These are phyloP conservation scores for Trichoderma semiorbis DNA, from an alignment of 2,329 filamentous ascomycete genomes.

Conservation along the genomic window DNA sequence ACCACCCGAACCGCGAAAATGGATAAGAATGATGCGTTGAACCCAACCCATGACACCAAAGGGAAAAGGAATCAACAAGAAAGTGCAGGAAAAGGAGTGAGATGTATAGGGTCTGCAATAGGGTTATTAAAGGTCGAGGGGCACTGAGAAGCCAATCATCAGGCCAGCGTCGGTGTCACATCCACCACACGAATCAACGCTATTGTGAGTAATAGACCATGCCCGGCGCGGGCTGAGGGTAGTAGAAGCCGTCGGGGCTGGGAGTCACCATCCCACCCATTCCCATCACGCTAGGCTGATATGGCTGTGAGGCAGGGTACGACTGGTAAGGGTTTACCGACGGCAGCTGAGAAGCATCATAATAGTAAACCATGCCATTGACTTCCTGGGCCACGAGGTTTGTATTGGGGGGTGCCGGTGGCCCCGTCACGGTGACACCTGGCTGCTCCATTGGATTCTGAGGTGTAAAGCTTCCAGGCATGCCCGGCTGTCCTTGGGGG, in stretches of 20 bases:
- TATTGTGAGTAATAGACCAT: conserved; percentile 63
- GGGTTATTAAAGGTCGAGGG: conserved; percentile 33
- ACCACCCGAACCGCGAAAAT: conserved; percentile 1
- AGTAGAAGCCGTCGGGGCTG: conserved; percentile 68
- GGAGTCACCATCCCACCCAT: conserved; percentile 80
- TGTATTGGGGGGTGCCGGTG: conserved; percentile 29
- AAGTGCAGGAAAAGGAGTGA: conserved; percentile 9
- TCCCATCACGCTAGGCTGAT: conserved; percentile 56
- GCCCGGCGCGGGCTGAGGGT: conserved; percentile 52
- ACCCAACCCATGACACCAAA: conserved; percentile 14
- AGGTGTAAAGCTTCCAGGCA: conserved; percentile 41
- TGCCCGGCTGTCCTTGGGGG: conserved; percentile 48
- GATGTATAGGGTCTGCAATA: conserved; percentile 11
- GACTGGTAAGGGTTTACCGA: conserved; percentile 47
- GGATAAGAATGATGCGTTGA: conserved; percentile 10
- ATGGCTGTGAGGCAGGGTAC: conserved; percentile 50
- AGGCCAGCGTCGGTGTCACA: conserved; percentile 25
- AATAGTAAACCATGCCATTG: conserved; percentile 96
- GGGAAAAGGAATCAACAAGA: background rate
- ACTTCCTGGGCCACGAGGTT: conserved; percentile 75
- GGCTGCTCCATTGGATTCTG: conserved; percentile 40
- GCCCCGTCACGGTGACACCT: conserved; percentile 31
- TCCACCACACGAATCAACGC: conserved; percentile 27
- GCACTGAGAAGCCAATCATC: conserved; percentile 21
- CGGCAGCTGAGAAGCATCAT: conserved; percentile 71